These are phyloP conservation scores for Phytophthora sojae DNA, from an alignment of 352 stramenopile genomes.

Conservation along the genomic window DNA sequence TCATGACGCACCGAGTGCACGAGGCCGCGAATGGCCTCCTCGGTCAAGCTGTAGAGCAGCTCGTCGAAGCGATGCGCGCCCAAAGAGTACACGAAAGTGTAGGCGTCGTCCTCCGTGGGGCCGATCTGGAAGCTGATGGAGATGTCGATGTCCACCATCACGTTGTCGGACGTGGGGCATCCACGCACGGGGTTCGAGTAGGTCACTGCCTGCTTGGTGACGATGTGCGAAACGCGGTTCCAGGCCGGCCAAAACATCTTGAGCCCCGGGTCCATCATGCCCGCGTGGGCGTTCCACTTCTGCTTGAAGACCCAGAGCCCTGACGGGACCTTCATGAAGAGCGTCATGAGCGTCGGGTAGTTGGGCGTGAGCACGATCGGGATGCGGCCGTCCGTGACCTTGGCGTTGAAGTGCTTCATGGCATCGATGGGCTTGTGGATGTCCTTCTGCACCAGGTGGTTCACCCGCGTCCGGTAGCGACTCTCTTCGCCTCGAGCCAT, in stretches of 20 bases:
- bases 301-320: conserved; percentile 86
- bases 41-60: conserved; percentile 80
- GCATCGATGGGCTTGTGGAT: conserved; percentile 64
- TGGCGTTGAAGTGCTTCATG: conserved; percentile 67
- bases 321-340: conserved; percentile 70
- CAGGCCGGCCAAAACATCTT: conserved; percentile 82
- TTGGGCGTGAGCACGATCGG: conserved; percentile 69
- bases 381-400: conserved; percentile 59
- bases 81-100: conserved; percentile 88
- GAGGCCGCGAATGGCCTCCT: conserved; percentile 81
- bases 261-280: conserved; percentile 82
- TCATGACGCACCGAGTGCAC: conserved; percentile 87
- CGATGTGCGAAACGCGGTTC: conserved; percentile 88
- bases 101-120: conserved; percentile 74
- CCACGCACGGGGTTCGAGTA: conserved; percentile 78
- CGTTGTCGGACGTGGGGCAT: conserved; percentile 86
- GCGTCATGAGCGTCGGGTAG: conserved; percentile 60
- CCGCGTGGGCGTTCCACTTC: conserved; percentile 83
- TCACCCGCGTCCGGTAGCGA: conserved; percentile 39
- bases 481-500: conserved; percentile 10
- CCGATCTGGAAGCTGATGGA: conserved; percentile 91
- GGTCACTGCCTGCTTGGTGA: conserved; percentile 87
- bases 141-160: conserved; percentile 92
- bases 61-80: conserved; percentile 87
- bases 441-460: conserved; percentile 62